Base-by-base conservation (phyloP, 768 basidiomycete genomes). In the Hygrophoropsis aurantiaca region DNA sequence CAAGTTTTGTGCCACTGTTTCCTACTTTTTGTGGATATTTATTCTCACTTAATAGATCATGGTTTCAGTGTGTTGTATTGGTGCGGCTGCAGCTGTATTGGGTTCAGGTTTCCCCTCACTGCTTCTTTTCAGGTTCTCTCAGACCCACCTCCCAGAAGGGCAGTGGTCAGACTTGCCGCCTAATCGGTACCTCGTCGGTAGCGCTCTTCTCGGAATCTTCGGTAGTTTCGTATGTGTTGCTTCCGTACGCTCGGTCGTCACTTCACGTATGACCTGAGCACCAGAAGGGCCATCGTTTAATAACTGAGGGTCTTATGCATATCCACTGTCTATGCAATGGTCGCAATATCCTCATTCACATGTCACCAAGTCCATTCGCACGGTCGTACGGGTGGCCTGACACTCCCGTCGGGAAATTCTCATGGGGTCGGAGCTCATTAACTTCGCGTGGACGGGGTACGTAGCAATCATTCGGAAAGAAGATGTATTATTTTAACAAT, bases 241-340 rank as follows among this genome's bases (percentile, higher is more conserved):
- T 71, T 61, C 55, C 58, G 53, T 32, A 41, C 57, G 8, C 52
- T 71, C 26, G 70, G 70, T 2, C 48, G 49, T 2, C 57, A 67
- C 30, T 71, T 71, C 49, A 71, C 70, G 0, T 66, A 66, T 44
- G 56, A 70, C 3, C 65, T 70, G 2, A 56, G 59, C 47, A 71
- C 15, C 57, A 57, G 2, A 56, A 56, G 16, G 46, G 58, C 3
- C 70, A 71, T 40, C n/a, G 38, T 9, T 60, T 72, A 4, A 40
- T 72, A 21, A 68, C 60, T 2, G 46, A 55, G 1, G 71, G 71
- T 0, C 70, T n/a, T n/a, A n/a, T n/a, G n/a, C n/a, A n/a, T n/a
- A n/a, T n/a, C n/a, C n/a, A n/a, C n/a, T n/a, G n/a, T n/a, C n/a
- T n/a, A n/a, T n/a, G n/a, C n/a, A n/a, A n/a, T n/a, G n/a, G n/a